Conservation (phyloP, 768 basidiomycete genomes). For the Hirschioporus abietinus region DNA sequence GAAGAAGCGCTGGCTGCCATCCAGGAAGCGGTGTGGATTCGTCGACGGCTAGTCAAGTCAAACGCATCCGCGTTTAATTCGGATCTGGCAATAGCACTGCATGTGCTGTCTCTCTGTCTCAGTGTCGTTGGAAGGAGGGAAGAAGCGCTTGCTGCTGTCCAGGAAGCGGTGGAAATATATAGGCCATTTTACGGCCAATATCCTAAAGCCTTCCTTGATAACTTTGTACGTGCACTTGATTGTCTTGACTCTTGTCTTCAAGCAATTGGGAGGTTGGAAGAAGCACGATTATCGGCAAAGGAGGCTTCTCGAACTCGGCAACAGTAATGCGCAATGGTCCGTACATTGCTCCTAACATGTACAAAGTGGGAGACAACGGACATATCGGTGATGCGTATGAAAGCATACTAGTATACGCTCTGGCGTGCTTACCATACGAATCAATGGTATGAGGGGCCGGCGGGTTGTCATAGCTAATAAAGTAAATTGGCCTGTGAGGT, state of each 20-base stretch:
- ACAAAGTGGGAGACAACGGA: no score
- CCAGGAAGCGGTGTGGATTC: conserved; percentile 1
- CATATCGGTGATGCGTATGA: no score
- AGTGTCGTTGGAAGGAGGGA: conserved; percentile 5
- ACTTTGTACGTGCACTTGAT: conserved; percentile 9
- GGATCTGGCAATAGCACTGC: conserved; percentile 9
- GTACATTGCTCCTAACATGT: no score
- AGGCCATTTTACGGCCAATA: conserved; percentile 6
- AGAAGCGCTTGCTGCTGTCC: conserved; percentile 10
- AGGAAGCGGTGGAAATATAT: conserved; percentile 11
- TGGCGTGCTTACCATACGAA: no score
- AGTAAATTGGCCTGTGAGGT: no score
- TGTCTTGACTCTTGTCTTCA: conserved; percentile 7
- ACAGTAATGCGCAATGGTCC: no score
- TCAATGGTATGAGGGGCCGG: no score
- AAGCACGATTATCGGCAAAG: conserved; percentile 4
- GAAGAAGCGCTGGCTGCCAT: not conserved
- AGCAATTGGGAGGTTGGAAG: conserved; percentile 3
- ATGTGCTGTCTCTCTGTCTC: conserved; percentile 7
- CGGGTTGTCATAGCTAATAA: no score
- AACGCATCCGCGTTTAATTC: not conserved
- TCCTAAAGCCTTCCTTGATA: conserved; percentile 6
- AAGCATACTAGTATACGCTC: no score
- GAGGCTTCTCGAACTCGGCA: not conserved
- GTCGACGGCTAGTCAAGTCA: not conserved